Conservation (phyloP, 139 green algal genomes). For the Mychonastes homosphaera region DNA sequence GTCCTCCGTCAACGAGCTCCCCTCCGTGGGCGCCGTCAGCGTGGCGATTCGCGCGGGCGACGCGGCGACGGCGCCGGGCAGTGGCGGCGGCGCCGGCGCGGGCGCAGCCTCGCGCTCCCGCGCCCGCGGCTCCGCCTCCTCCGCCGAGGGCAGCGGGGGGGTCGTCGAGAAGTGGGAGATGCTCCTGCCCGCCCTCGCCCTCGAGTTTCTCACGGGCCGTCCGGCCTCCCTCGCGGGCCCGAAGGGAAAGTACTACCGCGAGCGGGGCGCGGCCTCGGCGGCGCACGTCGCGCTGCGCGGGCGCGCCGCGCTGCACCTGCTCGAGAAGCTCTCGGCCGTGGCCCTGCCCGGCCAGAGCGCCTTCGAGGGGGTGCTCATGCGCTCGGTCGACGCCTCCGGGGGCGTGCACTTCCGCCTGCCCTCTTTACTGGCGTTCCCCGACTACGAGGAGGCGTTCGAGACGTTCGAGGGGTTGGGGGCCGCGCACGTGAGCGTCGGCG, state of each 20-base stretch:
- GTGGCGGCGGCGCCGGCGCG: background rate
- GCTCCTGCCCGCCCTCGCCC: slow-evolving; percentile 17
- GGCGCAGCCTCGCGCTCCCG: background rate
- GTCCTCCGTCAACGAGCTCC: slow-evolving; percentile 3
- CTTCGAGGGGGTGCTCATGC: slow-evolving; percentile 7
- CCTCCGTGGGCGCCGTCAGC: slow-evolving; percentile 1
- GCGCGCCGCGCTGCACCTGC: background rate
- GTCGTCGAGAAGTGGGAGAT: slow-evolving; percentile 25
- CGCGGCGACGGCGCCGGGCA: background rate
- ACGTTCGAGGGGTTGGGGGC: slow-evolving; percentile 11
- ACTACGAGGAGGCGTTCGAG: slow-evolving; percentile 21
- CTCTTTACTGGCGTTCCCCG: slow-evolving; percentile 8
- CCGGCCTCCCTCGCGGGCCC: slow-evolving; percentile 5
- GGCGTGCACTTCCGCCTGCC: slow-evolving; percentile 15
- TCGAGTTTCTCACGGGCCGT: slow-evolving; percentile 17
- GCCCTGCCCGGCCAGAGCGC: slow-evolving; percentile 20
- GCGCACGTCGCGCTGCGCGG: slow-evolving; percentile 5
- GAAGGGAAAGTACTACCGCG: slow-evolving; percentile 13
- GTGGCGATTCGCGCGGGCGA: slow-evolving; percentile 13
- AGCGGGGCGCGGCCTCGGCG: slow-evolving; percentile 11
- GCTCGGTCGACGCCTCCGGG: background rate
- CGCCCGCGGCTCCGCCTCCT: background rate
- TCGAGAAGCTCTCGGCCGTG: slow-evolving; percentile 19
- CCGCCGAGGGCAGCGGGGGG: no score
- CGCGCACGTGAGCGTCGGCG: slow-evolving; percentile 11